Evolutionary conservation across 768 basidiomycete genomes (phyloP), one percentile per base, ranked within the genome.

Genomic region (Leccinellum luteum): DNA sequence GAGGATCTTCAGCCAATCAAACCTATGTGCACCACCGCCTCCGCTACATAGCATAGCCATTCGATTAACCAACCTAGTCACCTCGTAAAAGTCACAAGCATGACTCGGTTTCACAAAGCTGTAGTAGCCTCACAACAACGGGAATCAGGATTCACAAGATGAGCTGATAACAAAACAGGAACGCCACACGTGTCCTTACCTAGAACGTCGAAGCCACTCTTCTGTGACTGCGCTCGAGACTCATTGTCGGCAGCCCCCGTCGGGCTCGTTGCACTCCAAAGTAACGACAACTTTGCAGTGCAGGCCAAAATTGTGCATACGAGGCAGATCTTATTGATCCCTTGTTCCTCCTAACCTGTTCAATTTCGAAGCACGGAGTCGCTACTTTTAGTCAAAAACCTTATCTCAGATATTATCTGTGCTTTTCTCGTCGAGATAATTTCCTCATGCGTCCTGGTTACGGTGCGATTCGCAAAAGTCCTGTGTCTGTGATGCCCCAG

Each of bases 311-410:
- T 23, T 48, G 54, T 64, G 43, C 25, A 49, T 55, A 55, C 56
- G 44, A 51, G 52, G 23, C 43, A 64, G 60, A 64, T 69, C 67
- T 64, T 60, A 51, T 62, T 64, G 63, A 52, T 47, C 17, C 56
- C 56, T 58, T 53, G 54, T 56, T 51, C 48, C 43, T 51, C 49
- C 28, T 53, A 56, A 60, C 45, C 50, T 28, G 67, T 69, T 66
- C 59, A 56, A 64, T 62, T 55, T 57, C 54, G 65, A 67, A 68
- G 62, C 60, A 59, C 62, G 63, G 58, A 51, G 25, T 55, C 54
- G 60, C 65, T 57, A 45, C 59, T 49, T 67, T 67, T 68, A 68
- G 68, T 38, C 52, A 65, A 67, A 68, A 68, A 68, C 68, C 63
- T 65, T 68, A 68, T n/a, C n/a, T n/a, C n/a, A n/a, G n/a, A n/a